Conservation (phyloP, 2,329 filamentous ascomycete species). For the Iodosphaeria phyllophila region DNA sequence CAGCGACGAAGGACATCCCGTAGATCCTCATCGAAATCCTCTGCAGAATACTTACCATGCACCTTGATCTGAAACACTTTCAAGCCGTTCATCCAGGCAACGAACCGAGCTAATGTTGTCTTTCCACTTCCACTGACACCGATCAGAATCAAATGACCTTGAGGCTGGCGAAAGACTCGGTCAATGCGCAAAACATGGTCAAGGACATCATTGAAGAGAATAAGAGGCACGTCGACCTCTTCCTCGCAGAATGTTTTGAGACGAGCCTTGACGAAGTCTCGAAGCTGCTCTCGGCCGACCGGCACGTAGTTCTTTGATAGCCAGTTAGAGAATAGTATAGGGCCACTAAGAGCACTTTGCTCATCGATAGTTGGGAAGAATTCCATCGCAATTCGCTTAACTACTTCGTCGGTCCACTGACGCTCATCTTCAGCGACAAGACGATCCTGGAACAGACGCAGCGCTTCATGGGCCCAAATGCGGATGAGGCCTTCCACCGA, state of each 20-base stretch:
- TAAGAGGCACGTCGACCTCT: constrained; percentile 94
- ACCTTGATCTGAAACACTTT: constrained; percentile 99
- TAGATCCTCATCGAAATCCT: constrained; percentile 97
- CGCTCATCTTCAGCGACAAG: constrained; percentile 88
- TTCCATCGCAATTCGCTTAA: constrained; percentile 71
- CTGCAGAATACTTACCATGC: constrained; percentile 91
- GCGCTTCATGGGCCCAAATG: constrained; percentile 95
- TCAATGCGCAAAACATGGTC: constrained; percentile 98
- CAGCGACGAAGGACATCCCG: constrained; percentile 83
- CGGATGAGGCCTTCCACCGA: constrained; percentile 81
- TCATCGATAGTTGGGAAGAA: constrained; percentile 95
- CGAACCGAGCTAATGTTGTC: constrained; percentile 92
- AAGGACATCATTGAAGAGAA: constrained; percentile 97
- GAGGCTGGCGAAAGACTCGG: constrained; percentile 93
- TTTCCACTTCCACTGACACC: constrained; percentile 98
- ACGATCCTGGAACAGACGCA: constrained; percentile 93
- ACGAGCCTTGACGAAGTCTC: constrained; percentile 93
- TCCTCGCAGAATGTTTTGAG: constrained; percentile 98
- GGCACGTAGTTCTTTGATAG: constrained; percentile 96
- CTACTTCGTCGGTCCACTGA: constrained; percentile 81
- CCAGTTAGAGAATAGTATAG: constrained; percentile 98
- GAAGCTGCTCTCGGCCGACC: constrained; percentile 82
- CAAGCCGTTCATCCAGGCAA: constrained; percentile 99
- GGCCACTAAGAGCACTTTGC: constrained; percentile 69
- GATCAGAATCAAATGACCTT: constrained; percentile 95